Base-by-base conservation (phyloP, 1,139 yeast genomes). In the Magnusiomyces fungicola region DNA sequence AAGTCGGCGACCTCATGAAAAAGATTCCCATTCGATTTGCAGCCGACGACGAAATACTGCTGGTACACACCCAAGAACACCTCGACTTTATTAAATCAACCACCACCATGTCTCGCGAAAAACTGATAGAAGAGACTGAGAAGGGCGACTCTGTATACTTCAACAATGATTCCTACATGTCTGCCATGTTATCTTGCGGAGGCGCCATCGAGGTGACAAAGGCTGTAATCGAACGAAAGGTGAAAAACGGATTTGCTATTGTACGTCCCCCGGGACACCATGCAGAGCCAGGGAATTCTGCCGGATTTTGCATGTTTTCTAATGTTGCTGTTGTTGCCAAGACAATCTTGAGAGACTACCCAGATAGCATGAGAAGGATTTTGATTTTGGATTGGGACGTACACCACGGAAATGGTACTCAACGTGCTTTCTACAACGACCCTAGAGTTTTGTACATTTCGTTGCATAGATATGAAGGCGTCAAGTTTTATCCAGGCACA, bases 191-290 rank as follows among this genome's bases (percentile, higher is more conserved):
- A 37, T 84, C 96, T 16, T 92, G 97, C 65, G 99, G 99, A 50
- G 97, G 98, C 27, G 83, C 96, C 29, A 92, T 94, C 47, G 98
- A 92, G 65, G 96, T 96, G 0, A 90, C 97, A 65, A 80, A 81
- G 58, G 96, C 97, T 0, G 98, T 94, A 19, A 84, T 92, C 10
- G 97, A 90, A 64, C 96, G 96, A 1, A 72, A 75, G 52, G 97
- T 90, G 29, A 89, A 89, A 62, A 94, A 94, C 64, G 83, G 97
- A 0, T 65, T 94, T 51, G 99, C 98, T 0, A 87, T 94, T 14
- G 96, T 94, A 14, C 78, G 99, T 56, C 99, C 99, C 1, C 99
- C 99, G 0, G 99, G 99, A 1, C 99, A 94, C 68, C 99, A 94
- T 64, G 97, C 98, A 1, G 99, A 94, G 62, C 97, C 99, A 1